Conservation (phyloP, 495 filamentous ascomycete genomes). For the Penicillium tannophilum region DNA sequence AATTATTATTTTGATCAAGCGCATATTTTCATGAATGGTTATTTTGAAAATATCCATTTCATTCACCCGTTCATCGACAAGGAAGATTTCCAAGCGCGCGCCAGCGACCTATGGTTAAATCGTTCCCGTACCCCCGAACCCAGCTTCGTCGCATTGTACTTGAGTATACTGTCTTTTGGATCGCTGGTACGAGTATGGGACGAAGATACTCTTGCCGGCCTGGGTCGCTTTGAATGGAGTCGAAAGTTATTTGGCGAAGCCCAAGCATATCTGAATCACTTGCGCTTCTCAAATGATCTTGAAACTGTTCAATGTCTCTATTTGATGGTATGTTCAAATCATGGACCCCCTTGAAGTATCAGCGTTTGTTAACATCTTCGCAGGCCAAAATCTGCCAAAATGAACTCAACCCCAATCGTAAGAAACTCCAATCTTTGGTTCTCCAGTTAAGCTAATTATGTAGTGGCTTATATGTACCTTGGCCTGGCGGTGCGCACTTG, state of each 20-base stretch:
- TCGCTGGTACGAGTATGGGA: slow-evolving; percentile 44
- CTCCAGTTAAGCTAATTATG: slow-evolving; percentile 10
- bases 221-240: slow-evolving; percentile 46
- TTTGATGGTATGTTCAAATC: slow-evolving; percentile 34
- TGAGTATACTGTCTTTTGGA: slow-evolving; percentile 44
- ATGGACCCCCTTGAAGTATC: no score
- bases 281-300: slow-evolving; percentile 43
- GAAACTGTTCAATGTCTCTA: slow-evolving; percentile 47
- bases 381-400: slow-evolving; percentile 49
- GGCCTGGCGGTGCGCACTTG: slow-evolving; percentile 45
- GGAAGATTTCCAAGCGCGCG: slow-evolving; percentile 39
- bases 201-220: slow-evolving; percentile 35
- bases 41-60: slow-evolving; percentile 47
- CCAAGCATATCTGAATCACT: slow-evolving; percentile 38
- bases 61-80: slow-evolving; percentile 47
- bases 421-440: slow-evolving; percentile 1
- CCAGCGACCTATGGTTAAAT: slow-evolving; percentile 42
- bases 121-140: slow-evolving; percentile 32
- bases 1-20: slow-evolving; percentile 47
- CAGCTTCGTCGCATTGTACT: slow-evolving; percentile 43
- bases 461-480: slow-evolving; percentile 51
- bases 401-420: slow-evolving; percentile 45
- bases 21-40: slow-evolving; percentile 46
- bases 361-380: neutral
- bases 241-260: slow-evolving; percentile 46